Conservation (phyloP, 2,329 filamentous ascomycete genomes). For the Chalara sp. region DNA sequence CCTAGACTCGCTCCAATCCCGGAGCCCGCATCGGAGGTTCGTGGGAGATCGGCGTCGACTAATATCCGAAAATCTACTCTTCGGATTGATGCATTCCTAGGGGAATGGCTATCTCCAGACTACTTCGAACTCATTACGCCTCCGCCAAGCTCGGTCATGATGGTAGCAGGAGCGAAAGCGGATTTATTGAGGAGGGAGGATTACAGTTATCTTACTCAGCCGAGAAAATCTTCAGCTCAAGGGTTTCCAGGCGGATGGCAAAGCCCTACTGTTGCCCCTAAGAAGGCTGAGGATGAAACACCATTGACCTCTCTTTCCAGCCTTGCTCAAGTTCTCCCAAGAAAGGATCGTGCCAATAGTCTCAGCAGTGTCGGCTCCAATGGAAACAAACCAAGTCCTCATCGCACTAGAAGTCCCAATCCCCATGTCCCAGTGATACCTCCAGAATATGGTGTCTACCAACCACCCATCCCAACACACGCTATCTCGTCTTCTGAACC, state of each 20-base stretch:
- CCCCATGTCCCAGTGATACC: constrained; percentile 5
- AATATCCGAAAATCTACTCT: constrained; percentile 53
- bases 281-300: constrained; percentile 21
- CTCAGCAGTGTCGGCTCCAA: constrained; percentile 24
- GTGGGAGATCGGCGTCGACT: constrained; percentile 10
- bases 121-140: constrained; percentile 92
- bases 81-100: constrained; percentile 84
- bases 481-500: constrained; percentile 72
- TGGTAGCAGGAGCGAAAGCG: constrained; percentile 84
- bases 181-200: constrained; percentile 75
- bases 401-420: constrained; percentile 10
- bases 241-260: constrained; percentile 32
- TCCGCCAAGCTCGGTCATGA: constrained; percentile 76
- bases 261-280: constrained; percentile 20
- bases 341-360: constrained; percentile 27
- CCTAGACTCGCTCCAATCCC: constrained; percentile 21
- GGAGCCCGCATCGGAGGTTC: constrained; percentile 17
- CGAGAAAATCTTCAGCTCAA: constrained; percentile 21
- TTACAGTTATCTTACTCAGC: constrained; percentile 36
- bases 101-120: constrained; percentile 89
- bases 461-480: constrained; percentile 73
- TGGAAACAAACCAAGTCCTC: constrained; percentile 12
- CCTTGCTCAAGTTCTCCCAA: constrained; percentile 20
- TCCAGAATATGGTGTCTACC: constrained; percentile 46
- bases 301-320: constrained; percentile 19